Conservation (phyloP, 768 basidiomycete genomes). For the Ramaria sp. region DNA sequence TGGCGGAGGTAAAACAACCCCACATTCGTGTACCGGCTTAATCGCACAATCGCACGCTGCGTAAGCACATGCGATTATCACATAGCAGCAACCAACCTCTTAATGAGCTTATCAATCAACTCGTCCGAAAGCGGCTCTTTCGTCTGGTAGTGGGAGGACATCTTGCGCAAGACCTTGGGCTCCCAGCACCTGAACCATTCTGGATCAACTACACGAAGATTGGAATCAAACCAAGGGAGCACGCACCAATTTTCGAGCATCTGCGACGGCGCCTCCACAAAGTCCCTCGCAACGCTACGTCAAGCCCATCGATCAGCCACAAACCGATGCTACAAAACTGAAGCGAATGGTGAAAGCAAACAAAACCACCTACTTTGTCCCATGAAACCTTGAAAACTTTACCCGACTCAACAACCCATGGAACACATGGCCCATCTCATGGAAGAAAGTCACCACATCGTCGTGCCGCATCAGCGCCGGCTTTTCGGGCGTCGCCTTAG, state of each 20-base stretch:
- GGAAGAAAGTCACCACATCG: slow-evolving; percentile 86
- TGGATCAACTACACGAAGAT: not conserved
- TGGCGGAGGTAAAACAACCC: slow-evolving; percentile 78
- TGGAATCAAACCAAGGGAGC: not conserved
- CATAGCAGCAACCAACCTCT: slow-evolving; percentile 39
- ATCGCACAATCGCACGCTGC: not conserved
- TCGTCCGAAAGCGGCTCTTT: slow-evolving; percentile 60
- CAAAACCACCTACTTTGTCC: slow-evolving; percentile 39
- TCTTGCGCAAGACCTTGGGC: slow-evolving; percentile 57
- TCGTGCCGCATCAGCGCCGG: slow-evolving; percentile 82
- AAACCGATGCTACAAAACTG: not conserved
- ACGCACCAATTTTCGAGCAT: slow-evolving; percentile 85
- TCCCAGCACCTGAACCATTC: slow-evolving; percentile 58
- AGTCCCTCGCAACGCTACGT: slow-evolving; percentile 60
- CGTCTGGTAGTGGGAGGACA: slow-evolving; percentile 76
- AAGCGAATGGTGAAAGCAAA: not conserved
- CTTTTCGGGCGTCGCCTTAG: slow-evolving; percentile 70
- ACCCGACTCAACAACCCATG: slow-evolving; percentile 55
- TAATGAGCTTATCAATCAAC: slow-evolving; percentile 69
- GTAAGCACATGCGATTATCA: not conserved
- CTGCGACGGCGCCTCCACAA: slow-evolving; percentile 85
- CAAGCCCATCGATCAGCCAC: not conserved
- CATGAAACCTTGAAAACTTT: slow-evolving; percentile 69
- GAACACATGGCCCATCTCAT: slow-evolving; percentile 66
- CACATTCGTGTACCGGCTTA: slow-evolving; percentile 59